Conservation (phyloP, 352 stramenopile species). For the Pythium grandisporangium region DNA sequence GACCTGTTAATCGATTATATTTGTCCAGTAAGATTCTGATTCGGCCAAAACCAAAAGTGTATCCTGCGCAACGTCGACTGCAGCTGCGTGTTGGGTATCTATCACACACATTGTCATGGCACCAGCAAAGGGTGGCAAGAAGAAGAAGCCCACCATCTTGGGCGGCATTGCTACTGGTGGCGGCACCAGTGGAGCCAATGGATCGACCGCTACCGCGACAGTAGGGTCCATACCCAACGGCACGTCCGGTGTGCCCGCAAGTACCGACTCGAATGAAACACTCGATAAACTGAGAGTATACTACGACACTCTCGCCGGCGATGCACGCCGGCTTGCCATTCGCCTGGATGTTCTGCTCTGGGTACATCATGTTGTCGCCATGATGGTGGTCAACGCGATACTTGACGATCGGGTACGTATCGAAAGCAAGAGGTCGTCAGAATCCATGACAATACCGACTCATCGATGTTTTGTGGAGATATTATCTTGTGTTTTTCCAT, state of each 20-base stretch:
- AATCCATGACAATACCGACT: background rate
- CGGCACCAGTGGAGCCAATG: slow-evolving; percentile 3
- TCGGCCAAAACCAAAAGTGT: background rate
- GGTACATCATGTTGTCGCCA: slow-evolving; percentile 20
- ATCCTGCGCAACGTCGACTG: too few relatives aligned
- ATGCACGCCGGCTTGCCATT: slow-evolving; percentile 8
- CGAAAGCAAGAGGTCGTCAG: too few relatives aligned
- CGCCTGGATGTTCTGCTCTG: slow-evolving; percentile 22
- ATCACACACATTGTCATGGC: too few relatives aligned
- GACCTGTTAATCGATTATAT: background rate
- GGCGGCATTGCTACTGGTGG: too few relatives aligned
- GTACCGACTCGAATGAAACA: background rate
- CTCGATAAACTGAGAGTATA: background rate
- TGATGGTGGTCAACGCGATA: slow-evolving; percentile 28
- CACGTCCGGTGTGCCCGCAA: background rate
- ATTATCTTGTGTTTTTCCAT: too few relatives aligned
- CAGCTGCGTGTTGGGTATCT: too few relatives aligned
- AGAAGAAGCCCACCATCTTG: slow-evolving; percentile 4
- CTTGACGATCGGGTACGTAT: slow-evolving; percentile 30
- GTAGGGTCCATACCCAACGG: background rate
- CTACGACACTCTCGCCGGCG: slow-evolving; percentile 7
- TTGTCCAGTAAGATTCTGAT: background rate
- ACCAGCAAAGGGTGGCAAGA: slow-evolving; percentile 1
- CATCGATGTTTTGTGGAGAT: background rate
- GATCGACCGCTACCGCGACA: background rate